Evolutionary conservation across 1,284 basidiomycete species (phyloP).

Genomic region (Limonomyces culmigenus): DNA sequence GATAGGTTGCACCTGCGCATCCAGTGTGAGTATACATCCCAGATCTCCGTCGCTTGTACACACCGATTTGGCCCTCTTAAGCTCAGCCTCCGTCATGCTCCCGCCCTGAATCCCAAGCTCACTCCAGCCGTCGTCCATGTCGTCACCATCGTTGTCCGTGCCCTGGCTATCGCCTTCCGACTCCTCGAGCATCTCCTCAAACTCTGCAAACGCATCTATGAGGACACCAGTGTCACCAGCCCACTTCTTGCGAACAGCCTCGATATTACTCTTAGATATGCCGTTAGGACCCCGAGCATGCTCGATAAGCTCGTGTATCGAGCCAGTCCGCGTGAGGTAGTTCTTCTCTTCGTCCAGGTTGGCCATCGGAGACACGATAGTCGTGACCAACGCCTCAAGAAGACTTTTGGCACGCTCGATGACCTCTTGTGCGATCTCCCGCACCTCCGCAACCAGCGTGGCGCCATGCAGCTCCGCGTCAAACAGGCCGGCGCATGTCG

Average conservation of each 20-base stretch:
- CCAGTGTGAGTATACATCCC: background rate
- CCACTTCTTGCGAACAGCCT: slow-evolving; percentile 43
- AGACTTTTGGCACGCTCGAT: slow-evolving; percentile 27
- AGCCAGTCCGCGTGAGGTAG: slow-evolving; percentile 45
- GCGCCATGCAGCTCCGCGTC: slow-evolving; percentile 27
- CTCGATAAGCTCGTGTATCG: slow-evolving; percentile 49
- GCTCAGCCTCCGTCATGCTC: slow-evolving; percentile 24
- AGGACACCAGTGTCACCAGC: slow-evolving; percentile 36
- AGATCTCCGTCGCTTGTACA: background rate
- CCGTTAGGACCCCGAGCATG: slow-evolving; percentile 24
- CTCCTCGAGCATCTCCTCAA: slow-evolving; percentile 34
- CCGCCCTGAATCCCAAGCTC: slow-evolving; percentile 36
- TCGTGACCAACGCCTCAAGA: slow-evolving; percentile 21
- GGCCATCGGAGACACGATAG: too few species aligned
- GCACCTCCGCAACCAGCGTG: slow-evolving; percentile 34
- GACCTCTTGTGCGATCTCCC: slow-evolving; percentile 24
- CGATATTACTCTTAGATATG: slow-evolving; percentile 37
- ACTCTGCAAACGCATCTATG: slow-evolving; percentile 42
- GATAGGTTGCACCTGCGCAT: slow-evolving; percentile 42
- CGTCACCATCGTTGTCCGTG: slow-evolving; percentile 16
- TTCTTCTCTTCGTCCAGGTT: slow-evolving; percentile 19
- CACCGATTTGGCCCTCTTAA: slow-evolving; percentile 34
- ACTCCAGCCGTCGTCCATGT: slow-evolving; percentile 43
- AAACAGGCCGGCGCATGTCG: slow-evolving; percentile 40
- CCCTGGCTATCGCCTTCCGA: too few species aligned